These are phyloP conservation scores for Jacaranda copaia DNA, from an alignment of 257 asterid species.

Conservation along the genomic window DNA sequence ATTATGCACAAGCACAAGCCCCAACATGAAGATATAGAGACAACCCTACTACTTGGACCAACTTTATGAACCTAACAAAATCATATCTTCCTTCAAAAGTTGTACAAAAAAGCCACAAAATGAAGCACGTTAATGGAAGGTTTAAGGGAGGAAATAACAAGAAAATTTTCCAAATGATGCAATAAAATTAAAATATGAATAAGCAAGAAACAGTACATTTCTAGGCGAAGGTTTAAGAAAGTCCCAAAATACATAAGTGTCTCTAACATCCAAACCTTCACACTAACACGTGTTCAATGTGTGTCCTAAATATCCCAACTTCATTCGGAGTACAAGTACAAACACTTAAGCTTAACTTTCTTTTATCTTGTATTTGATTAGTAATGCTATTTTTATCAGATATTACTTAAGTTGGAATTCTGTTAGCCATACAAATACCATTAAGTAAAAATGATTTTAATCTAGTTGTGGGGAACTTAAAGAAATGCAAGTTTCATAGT, in stretches of 20 bases:
- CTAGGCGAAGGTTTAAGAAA: constrained; percentile 95
- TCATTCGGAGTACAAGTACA: too few species aligned
- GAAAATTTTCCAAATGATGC: too few species aligned
- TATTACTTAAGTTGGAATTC: too few species aligned
- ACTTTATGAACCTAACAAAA: constrained; percentile 78
- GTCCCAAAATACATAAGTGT: constrained; percentile 94
- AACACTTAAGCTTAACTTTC: too few species aligned
- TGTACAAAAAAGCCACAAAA: constrained; percentile 59
- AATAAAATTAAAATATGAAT: background rate
- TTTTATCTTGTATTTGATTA: too few species aligned
- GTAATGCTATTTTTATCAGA: too few species aligned
- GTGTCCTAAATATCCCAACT: too few species aligned
- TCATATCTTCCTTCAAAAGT: constrained; percentile 83
- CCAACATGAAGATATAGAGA: constrained; percentile 88
- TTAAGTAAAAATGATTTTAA: too few species aligned
- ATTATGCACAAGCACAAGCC: constrained; percentile 96
- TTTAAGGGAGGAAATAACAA: background rate
- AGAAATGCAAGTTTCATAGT: too few species aligned
- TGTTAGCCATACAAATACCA: too few species aligned
- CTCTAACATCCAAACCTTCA: constrained; percentile 89
- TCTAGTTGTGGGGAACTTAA: too few species aligned
- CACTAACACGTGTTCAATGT: too few species aligned
- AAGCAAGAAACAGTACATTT: constrained; percentile 51
- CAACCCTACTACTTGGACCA: constrained; percentile 83
- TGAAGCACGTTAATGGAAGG: constrained; percentile 6